These are phyloP conservation scores for Aureobasidium sp. DNA, from an alignment of 2,329 filamentous ascomycete species.

Conservation along the genomic window DNA sequence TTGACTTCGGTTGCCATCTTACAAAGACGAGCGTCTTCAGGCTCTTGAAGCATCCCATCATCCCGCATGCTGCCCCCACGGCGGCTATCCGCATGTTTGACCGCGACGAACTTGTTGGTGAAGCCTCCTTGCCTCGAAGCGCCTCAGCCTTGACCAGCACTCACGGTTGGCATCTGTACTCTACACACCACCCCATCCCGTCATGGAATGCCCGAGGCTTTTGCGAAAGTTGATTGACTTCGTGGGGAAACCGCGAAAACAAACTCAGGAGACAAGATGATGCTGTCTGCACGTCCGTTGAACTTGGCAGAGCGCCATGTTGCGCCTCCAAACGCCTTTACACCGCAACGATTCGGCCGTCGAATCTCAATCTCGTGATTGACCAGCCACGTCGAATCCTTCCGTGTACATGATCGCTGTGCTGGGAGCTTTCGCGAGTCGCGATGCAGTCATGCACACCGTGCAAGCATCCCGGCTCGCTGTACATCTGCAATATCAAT, in stretches of 20 bases:
- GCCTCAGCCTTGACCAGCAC: neutral
- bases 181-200: neutral
- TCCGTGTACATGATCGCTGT: neutral
- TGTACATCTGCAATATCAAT: neutral
- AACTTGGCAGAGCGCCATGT: neutral
- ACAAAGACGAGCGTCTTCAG: neutral
- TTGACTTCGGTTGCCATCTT: neutral
- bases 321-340: slow-evolving; percentile 8
- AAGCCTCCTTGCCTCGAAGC: neutral
- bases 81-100: neutral
- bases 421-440: neutral
- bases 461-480: slow-evolving; percentile 1
- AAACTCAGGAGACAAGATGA: slow-evolving; percentile 7
- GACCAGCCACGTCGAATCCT: slow-evolving; percentile 8
- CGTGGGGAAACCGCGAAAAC: neutral
- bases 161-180: neutral
- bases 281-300: neutral
- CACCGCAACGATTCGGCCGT: slow-evolving; percentile 1
- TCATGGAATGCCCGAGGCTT: neutral
- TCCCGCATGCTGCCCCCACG: neutral
- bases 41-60: neutral
- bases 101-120: neutral
- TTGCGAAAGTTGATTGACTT: neutral
- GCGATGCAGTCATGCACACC: neutral
- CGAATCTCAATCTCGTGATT: slow-evolving; percentile 4